A percentile compares a stretch with the other conserved stretches of the same genome.
phyloP scores from a whole-genome alignment of 2,329 filamentous ascomycete genomes.

The Pseudogymnoascus sp. region DNA sequence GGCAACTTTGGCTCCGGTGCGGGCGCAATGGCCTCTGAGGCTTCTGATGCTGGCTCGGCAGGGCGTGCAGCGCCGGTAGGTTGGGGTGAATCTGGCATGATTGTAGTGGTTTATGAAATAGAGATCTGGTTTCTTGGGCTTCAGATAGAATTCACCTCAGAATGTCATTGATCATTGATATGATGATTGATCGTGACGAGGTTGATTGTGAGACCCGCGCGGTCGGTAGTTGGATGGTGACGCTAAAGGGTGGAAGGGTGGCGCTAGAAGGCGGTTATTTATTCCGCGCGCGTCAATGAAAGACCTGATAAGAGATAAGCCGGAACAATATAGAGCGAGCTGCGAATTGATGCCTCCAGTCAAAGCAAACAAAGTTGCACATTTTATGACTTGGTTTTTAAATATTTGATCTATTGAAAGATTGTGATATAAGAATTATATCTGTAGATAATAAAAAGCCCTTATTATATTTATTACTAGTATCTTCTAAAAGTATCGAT shows the following conservation, averaged over 20 bases:
- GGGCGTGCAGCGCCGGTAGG: neutral
- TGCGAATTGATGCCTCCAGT: neutral
- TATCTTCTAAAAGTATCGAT: neutral
- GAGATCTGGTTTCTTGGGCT: neutral
- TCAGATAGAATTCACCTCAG: neutral
- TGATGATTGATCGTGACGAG: neutral
- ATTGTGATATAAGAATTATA: neutral
- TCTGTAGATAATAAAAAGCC: neutral
- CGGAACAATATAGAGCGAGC: neutral
- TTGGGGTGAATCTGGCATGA: conserved; percentile 3
- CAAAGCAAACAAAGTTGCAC: neutral
- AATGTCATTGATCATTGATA: neutral
- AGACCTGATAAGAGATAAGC: neutral
- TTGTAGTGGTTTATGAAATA: neutral
- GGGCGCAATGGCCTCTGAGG: conserved; percentile 30
- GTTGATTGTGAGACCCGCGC: conserved; percentile 3
- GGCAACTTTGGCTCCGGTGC: conserved; percentile 55
- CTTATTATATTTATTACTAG: neutral
- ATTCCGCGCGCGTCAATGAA: neutral
- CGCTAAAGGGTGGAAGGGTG: neutral
- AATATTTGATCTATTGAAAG: neutral
- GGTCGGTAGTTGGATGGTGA: conserved; percentile 1
- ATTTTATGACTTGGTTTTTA: neutral
- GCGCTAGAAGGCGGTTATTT: neutral
- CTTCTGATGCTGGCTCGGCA: conserved; percentile 4